These are phyloP conservation scores for Alternaria sp. DNA, from an alignment of 2,329 filamentous ascomycete genomes.

Conservation along the genomic window DNA sequence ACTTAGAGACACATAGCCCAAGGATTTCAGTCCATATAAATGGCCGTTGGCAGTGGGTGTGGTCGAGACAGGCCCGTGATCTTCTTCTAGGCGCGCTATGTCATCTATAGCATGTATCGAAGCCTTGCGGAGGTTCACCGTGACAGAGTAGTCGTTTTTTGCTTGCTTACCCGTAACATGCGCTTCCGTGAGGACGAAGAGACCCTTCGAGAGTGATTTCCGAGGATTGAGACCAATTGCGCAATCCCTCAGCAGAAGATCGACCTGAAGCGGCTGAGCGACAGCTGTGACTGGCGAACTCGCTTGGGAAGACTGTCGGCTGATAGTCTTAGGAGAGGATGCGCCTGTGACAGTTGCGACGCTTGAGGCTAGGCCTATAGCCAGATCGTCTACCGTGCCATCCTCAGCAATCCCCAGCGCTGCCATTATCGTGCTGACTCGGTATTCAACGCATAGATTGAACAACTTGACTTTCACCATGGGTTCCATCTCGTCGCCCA, in stretches of 20 bases:
- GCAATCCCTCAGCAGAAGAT: slow-evolving; percentile 81
- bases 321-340: slow-evolving; percentile 56
- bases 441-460: slow-evolving; percentile 86
- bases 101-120: slow-evolving; percentile 86
- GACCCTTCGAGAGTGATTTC: slow-evolving; percentile 73
- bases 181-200: slow-evolving; percentile 80
- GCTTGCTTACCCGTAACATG: slow-evolving; percentile 72
- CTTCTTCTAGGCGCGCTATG: slow-evolving; percentile 54
- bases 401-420: slow-evolving; percentile 73
- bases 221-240: slow-evolving; percentile 84
- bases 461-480: slow-evolving; percentile 86
- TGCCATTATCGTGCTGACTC: slow-evolving; percentile 81
- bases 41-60: slow-evolving; percentile 48
- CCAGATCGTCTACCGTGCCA: slow-evolving; percentile 69
- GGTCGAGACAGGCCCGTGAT: slow-evolving; percentile 16
- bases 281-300: slow-evolving; percentile 26
- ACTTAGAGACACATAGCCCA: slow-evolving; percentile 85
- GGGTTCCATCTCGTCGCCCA: slow-evolving; percentile 93
- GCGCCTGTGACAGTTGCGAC: slow-evolving; percentile 77
- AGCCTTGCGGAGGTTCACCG: slow-evolving; percentile 76
- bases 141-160: slow-evolving; percentile 67
- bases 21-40: slow-evolving; percentile 59
- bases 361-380: slow-evolving; percentile 76
- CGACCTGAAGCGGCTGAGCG: slow-evolving; percentile 62
- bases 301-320: slow-evolving; percentile 37